phyloP scores from a whole-genome alignment of 75 land plant genomes.

The Cupressus sempervirens region DNA sequence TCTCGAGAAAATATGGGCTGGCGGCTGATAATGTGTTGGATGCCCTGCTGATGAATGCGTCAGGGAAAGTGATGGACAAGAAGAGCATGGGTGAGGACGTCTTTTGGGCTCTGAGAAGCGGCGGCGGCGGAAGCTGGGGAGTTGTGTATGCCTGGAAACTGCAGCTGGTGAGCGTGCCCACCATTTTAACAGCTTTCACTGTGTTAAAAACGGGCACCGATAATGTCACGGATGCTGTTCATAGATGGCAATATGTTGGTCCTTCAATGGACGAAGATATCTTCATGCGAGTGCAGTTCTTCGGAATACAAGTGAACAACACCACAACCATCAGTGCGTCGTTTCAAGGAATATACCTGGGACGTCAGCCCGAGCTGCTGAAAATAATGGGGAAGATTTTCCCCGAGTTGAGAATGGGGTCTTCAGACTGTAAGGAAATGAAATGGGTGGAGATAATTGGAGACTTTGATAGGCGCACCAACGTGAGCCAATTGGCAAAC shows the following conservation, averaged over 20 bases:
- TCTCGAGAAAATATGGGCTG: neutral
- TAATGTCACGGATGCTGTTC: too few species aligned
- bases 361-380: neutral
- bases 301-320: too few species aligned
- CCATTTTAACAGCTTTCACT: neutral
- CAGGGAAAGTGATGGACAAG: too few species aligned
- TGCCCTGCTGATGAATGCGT: too few species aligned
- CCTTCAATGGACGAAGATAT: neutral
- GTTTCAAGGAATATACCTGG: neutral
- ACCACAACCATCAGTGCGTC: too few species aligned
- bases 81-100: too few species aligned
- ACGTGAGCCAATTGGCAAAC: neutral
- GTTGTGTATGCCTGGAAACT: neutral
- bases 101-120: too few species aligned
- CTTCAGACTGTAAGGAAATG: neutral
- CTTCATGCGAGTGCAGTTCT: neutral
- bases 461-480: too few species aligned
- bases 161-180: neutral
- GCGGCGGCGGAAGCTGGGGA: too few species aligned
- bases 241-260: neutral
- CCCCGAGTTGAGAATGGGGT: neutral
- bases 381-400: neutral
- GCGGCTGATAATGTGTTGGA: too few species aligned
- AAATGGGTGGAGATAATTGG: neutral
- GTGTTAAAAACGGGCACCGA: too few species aligned